phyloP scores from a whole-genome alignment of 192 early-diverging fungal genomes.

The Lobosporangium transversale region DNA sequence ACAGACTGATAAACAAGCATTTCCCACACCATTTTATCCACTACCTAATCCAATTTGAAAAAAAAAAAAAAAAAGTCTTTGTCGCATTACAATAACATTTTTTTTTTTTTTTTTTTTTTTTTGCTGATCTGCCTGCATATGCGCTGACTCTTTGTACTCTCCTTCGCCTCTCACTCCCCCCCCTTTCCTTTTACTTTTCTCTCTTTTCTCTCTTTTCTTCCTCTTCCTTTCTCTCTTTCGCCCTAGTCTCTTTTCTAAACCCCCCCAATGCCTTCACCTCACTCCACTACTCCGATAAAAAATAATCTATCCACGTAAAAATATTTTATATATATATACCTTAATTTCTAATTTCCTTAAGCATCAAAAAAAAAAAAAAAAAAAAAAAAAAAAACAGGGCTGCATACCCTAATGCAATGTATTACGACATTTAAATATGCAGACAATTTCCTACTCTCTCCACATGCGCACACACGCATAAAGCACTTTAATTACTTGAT shows the following conservation, averaged over 20 bases:
- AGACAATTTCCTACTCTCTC: too few species aligned
- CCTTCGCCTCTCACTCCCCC: neutral
- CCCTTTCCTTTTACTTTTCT: constrained; percentile 2
- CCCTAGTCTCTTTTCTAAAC: neutral
- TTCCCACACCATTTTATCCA: neutral
- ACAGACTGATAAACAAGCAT: neutral
- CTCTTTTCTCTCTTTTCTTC: neutral
- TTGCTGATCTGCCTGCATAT: too few species aligned
- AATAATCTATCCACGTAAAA: neutral
- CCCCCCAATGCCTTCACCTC: neutral
- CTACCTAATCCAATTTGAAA: neutral
- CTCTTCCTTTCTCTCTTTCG: neutral
- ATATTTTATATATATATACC: too few species aligned
- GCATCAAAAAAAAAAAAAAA: too few species aligned
- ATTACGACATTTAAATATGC: too few species aligned
- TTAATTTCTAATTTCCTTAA: too few species aligned
- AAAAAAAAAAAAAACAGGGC: too few species aligned
- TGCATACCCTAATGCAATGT: too few species aligned
- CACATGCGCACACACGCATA: too few species aligned
- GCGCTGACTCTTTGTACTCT: neutral
- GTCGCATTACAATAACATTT: neutral
- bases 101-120: constrained; percentile 1
- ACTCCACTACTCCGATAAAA: neutral
- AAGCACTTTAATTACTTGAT: too few species aligned
- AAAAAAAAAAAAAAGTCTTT: too few species aligned